Evolutionary conservation across 345 rosid species (phyloP).

Genomic region (Clarkia xantiana): DNA sequence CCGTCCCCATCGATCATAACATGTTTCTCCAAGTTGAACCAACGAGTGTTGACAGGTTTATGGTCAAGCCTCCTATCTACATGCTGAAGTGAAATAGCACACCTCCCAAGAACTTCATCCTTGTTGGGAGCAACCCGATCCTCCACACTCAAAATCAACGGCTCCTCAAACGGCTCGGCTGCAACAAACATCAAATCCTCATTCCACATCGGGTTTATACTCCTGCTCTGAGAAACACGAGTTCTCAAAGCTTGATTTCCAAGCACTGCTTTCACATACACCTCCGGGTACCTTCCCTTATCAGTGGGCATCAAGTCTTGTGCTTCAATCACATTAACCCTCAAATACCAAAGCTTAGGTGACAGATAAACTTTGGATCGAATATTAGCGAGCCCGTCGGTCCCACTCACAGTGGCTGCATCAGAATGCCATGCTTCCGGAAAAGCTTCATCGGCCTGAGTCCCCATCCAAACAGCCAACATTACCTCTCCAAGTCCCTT

Average conservation of each 20-base stretch:
- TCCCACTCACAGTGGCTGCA: constrained; percentile 17
- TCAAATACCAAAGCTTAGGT: constrained; percentile 31
- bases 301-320: constrained; percentile 26
- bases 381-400: constrained; percentile 13
- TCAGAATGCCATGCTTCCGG: constrained; percentile 30
- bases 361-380: constrained; percentile 26
- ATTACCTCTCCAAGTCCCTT: constrained; percentile 17
- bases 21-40: constrained; percentile 26
- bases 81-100: constrained; percentile 13
- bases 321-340: constrained; percentile 27
- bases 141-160: constrained; percentile 28
- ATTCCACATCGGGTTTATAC: constrained; percentile 27
- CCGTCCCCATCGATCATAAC: constrained; percentile 9
- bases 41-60: constrained; percentile 10
- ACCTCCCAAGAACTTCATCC: constrained; percentile 31
- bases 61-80: constrained; percentile 21
- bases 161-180: constrained; percentile 42
- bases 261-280: constrained; percentile 19
- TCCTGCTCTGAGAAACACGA: constrained; percentile 17
- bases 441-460: constrained; percentile 33
- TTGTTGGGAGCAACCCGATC: constrained; percentile 19
- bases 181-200: constrained; percentile 45
- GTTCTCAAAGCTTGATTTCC: constrained; percentile 23
- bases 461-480: constrained; percentile 34
- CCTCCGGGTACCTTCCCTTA: constrained; percentile 19